A percentile compares a stretch with the other conserved stretches of the same genome.
These are phyloP conservation scores for Botrytis deweyae DNA, from an alignment of 2,329 filamentous ascomycete species.

Conservation along the genomic window DNA sequence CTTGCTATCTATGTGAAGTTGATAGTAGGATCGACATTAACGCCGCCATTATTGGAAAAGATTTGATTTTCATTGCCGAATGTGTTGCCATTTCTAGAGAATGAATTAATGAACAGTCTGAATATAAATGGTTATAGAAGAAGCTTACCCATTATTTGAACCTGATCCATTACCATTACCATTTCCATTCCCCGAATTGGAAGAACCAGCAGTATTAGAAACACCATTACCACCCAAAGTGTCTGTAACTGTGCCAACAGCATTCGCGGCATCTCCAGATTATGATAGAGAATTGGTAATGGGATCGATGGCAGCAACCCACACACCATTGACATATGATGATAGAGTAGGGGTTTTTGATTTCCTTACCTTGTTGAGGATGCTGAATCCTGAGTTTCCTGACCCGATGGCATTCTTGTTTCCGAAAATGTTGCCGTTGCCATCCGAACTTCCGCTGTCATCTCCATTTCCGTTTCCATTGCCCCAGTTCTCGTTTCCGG, in stretches of 20 bases:
- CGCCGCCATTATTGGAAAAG: background rate
- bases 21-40: background rate
- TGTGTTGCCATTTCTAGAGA: background rate
- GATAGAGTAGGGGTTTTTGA: background rate
- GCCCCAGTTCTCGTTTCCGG: background rate
- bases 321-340: conserved; percentile 9
- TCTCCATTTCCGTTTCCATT: conserved; percentile 3
- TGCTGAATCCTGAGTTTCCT: background rate
- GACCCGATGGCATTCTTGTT: background rate
- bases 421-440: background rate
- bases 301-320: background rate
- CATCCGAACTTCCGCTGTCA: background rate
- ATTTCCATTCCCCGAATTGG: background rate
- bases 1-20: background rate
- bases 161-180: background rate
- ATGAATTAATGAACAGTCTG: background rate
- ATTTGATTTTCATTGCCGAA: conserved; percentile 9
- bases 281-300: background rate
- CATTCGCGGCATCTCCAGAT: background rate
- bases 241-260: background rate
- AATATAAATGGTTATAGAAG: background rate
- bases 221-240: background rate
- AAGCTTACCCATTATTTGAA: background rate
- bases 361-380: conserved; percentile 11
- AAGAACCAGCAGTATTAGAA: background rate